Evolutionary conservation across 75 land plant genomes (phyloP).

Genomic region (Cryptomeria japonica): DNA sequence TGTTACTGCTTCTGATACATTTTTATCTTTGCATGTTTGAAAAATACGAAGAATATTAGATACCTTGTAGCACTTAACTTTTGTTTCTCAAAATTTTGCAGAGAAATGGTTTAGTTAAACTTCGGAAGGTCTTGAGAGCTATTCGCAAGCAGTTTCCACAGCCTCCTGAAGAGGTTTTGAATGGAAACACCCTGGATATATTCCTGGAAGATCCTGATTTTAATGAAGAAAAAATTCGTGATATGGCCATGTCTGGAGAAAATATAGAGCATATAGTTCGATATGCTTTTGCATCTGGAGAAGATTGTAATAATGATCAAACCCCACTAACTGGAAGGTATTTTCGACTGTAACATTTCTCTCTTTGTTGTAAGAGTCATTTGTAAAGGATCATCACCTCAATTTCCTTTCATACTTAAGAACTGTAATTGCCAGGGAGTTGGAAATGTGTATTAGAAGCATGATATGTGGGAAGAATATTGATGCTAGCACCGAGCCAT

Average conservation of each 20-base stretch:
- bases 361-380: neutral
- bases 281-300: slow-evolving; percentile 32
- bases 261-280: slow-evolving; percentile 38
- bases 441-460: neutral
- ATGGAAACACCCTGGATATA: slow-evolving; percentile 66
- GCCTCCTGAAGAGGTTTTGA: slow-evolving; percentile 76
- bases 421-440: neutral
- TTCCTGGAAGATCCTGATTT: slow-evolving; percentile 81
- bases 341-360: neutral
- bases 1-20: neutral
- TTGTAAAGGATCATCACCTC: neutral
- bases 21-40: neutral
- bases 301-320: slow-evolving; percentile 18
- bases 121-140: slow-evolving; percentile 88
- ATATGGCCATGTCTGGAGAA: slow-evolving; percentile 50
- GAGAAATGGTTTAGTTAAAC: slow-evolving; percentile 87
- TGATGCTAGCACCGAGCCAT: slow-evolving; percentile 56
- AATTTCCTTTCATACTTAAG: slow-evolving; percentile 4
- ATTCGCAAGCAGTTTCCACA: slow-evolving; percentile 91
- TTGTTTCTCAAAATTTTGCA: slow-evolving; percentile 26
- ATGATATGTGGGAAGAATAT: slow-evolving; percentile 8
- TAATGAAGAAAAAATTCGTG: slow-evolving; percentile 75
- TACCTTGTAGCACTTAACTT: neutral
- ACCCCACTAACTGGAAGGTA: slow-evolving; percentile 31
- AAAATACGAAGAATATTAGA: slow-evolving; percentile 1